phyloP scores from a whole-genome alignment of 768 basidiomycete species.

The Panellus pusillus region DNA sequence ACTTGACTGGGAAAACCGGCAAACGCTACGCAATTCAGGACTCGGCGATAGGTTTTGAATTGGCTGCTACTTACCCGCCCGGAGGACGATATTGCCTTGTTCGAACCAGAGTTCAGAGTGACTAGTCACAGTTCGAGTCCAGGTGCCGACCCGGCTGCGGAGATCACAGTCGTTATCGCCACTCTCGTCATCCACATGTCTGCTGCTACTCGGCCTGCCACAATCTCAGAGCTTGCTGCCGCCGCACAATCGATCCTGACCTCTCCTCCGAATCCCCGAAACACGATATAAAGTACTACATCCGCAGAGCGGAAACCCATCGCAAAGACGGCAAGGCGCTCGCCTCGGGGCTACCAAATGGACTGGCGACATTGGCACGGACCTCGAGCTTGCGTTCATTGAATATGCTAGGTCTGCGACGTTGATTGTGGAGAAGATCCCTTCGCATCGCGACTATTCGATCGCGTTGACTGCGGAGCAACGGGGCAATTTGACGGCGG shows the following conservation, averaged over 20 bases:
- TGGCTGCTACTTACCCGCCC: too few species aligned
- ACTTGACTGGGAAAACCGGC: too few species aligned
- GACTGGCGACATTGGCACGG: constrained; percentile 19
- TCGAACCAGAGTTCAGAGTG: too few species aligned
- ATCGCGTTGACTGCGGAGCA: constrained; percentile 56
- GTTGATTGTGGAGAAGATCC: constrained; percentile 77
- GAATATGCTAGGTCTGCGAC: constrained; percentile 73
- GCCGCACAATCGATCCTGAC: constrained; percentile 42
- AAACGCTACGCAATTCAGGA: too few species aligned
- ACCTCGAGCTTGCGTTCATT: constrained; percentile 73
- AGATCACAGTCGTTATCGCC: too few species aligned
- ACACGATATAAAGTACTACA: constrained; percentile 63
- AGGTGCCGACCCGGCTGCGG: too few species aligned
- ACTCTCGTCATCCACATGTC: background rate
- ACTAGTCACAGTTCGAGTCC: too few species aligned
- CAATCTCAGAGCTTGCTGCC: constrained; percentile 68
- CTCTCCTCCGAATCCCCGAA: constrained; percentile 53
- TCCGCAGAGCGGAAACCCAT: constrained; percentile 63
- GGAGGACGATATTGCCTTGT: too few species aligned
- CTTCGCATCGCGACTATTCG: constrained; percentile 66
- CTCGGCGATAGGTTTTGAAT: too few species aligned
- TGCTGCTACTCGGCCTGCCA: constrained; percentile 42
- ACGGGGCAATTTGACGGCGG: constrained; percentile 65
- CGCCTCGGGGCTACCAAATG: constrained; percentile 36
- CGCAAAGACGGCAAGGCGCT: constrained; percentile 54